Conservation (phyloP, 805 yeast species). For the Saccharomycopsis sp. region DNA sequence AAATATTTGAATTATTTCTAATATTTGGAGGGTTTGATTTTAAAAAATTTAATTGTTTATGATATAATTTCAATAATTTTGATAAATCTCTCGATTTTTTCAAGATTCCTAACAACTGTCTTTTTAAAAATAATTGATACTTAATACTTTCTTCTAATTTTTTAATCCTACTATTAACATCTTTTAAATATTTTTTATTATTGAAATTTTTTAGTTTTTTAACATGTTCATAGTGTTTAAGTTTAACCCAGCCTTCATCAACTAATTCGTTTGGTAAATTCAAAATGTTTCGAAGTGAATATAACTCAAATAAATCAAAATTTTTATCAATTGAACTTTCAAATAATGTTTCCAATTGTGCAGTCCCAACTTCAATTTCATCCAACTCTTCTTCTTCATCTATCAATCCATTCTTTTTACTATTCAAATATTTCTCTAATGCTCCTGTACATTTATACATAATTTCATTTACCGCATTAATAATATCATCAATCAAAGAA, state of each 20-base stretch:
- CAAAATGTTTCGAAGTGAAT: conserved; percentile 67
- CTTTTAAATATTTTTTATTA: conserved; percentile 19
- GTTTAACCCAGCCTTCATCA: conserved; percentile 52
- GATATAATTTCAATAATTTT: conserved; percentile 26
- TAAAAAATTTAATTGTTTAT: too few species aligned
- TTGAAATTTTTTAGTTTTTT: conserved; percentile 20
- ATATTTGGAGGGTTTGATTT: too few species aligned
- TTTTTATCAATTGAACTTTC: conserved; percentile 70
- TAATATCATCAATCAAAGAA: conserved; percentile 74
- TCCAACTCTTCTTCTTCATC: conserved; percentile 25
- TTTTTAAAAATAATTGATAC: conserved; percentile 34
- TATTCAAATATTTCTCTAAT: conserved; percentile 52
- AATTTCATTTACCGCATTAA: conserved; percentile 76
- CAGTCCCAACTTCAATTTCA: conserved; percentile 71
- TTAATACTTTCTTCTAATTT: conserved; percentile 30
- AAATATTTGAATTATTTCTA: conserved; percentile 16
- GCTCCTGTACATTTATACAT: conserved; percentile 76
- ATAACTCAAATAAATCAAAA: conserved; percentile 80
- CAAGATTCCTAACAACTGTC: conserved; percentile 30
- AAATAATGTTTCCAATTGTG: conserved; percentile 63
- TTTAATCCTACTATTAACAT: conserved; percentile 26
- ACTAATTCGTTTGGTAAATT: conserved; percentile 57
- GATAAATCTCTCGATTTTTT: conserved; percentile 29
- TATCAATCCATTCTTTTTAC: conserved; percentile 20
- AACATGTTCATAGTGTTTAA: conserved; percentile 60